A percentile compares a stretch with the other conserved stretches of the same genome.
These are phyloP conservation scores for Epichloe uncinata DNA, from an alignment of 2,329 filamentous ascomycete species.

Conservation along the genomic window DNA sequence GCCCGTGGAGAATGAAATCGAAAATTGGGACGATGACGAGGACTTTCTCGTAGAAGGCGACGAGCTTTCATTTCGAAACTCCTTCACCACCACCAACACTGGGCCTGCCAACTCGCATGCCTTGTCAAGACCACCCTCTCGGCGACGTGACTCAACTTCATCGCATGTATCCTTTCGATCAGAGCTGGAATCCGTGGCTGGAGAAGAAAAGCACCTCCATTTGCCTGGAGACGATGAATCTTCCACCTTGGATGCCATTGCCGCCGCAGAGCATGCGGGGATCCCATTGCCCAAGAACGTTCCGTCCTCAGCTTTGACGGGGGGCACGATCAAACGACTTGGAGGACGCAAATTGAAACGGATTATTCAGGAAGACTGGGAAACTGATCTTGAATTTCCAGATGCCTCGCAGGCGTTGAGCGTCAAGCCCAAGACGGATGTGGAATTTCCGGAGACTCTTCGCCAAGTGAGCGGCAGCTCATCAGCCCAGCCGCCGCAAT, in stretches of 20 bases:
- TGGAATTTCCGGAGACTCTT: conserved; percentile 53
- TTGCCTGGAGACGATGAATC: conserved; percentile 74
- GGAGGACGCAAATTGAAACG: conserved; percentile 62
- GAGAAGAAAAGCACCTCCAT: conserved; percentile 77
- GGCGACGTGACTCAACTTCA: conserved; percentile 64
- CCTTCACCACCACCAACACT: conserved; percentile 24
- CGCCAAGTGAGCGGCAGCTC: conserved; percentile 51
- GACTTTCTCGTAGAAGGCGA: conserved; percentile 53
- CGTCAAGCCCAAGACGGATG: conserved; percentile 49
- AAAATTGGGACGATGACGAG: conserved; percentile 71
- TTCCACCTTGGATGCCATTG: conserved; percentile 73
- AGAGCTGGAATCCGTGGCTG: conserved; percentile 61
- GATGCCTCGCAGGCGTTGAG: conserved; percentile 44
- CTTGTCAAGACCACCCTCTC: conserved; percentile 16
- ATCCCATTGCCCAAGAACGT: conserved; percentile 84
- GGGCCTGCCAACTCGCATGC: conserved; percentile 4
- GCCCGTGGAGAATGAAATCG: conserved; percentile 48
- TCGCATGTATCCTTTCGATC: conserved; percentile 73
- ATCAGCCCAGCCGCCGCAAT: conserved; percentile 18
- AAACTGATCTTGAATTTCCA: conserved; percentile 62
- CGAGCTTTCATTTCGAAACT: conserved; percentile 46
- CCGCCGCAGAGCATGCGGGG: conserved; percentile 74
- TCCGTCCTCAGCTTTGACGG: conserved; percentile 76
- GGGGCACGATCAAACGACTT: conserved; percentile 89
- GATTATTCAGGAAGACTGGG: conserved; percentile 68